A percentile compares a stretch with the other conserved stretches of the same genome.
Evolutionary conservation across 1,284 basidiomycete species (phyloP).

Genomic region (Xanthoconium separans): DNA sequence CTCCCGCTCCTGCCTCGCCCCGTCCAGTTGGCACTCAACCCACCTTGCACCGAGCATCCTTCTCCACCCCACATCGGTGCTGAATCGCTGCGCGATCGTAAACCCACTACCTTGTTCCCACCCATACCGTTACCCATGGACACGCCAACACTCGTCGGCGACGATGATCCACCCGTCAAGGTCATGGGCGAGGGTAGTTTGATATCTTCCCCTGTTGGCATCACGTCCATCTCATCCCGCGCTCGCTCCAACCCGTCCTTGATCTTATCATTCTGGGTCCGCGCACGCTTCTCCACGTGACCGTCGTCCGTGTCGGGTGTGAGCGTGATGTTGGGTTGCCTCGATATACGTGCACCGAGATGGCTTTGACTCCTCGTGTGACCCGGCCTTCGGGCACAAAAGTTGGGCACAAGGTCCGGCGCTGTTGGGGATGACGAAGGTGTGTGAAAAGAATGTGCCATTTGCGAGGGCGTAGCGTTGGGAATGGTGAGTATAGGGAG

Average conservation of each 20-base stretch:
- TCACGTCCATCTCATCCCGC: conserved; percentile 36
- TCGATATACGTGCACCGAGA: conserved; percentile 7
- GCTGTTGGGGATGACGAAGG: conserved; percentile 65
- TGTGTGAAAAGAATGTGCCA: conserved; percentile 39
- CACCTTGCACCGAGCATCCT: conserved; percentile 15
- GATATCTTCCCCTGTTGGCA: conserved; percentile 17
- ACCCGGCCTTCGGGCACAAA: conserved; percentile 8
- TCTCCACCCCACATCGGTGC: conserved; percentile 47
- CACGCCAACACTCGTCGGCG: conserved; percentile 3
- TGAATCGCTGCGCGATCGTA: conserved; percentile 48
- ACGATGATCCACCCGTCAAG: conserved; percentile 15
- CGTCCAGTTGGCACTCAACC: conserved; percentile 28
- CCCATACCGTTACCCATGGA: not conserved
- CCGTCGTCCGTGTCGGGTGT: conserved; percentile 26
- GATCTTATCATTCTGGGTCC: conserved; percentile 35
- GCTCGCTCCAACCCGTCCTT: conserved; percentile 11
- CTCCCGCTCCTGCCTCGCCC: conserved; percentile 43
- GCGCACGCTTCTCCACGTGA: conserved; percentile 44
- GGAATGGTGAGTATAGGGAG: conserved; percentile 18
- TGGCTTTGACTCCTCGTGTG: conserved; percentile 11
- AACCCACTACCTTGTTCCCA: conserved; percentile 14
- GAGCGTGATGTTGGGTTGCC: conserved; percentile 30
- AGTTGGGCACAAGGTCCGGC: conserved; percentile 49
- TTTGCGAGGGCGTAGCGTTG: not conserved
- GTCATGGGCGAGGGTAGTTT: conserved; percentile 25